A percentile compares a stretch with the other conserved stretches of the same genome.
These are phyloP conservation scores for Allomyces arbusculus DNA, from an alignment of 192 early-diverging fungal genomes.

Conservation along the genomic window DNA sequence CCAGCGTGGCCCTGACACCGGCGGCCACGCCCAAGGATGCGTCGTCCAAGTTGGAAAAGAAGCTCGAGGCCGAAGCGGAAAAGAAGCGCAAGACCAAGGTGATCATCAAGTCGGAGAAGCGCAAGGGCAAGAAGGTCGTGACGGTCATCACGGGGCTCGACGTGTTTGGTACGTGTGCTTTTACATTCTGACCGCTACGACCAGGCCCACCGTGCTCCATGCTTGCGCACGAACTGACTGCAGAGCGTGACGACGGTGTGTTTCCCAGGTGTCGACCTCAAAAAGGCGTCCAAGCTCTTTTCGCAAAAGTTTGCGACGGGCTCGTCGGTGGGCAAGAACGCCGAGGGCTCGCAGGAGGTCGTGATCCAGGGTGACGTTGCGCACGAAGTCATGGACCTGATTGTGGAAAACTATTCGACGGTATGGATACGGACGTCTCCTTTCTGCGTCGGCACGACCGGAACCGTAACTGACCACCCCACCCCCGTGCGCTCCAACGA, in stretches of 20 bases:
- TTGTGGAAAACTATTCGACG: constrained; percentile 49
- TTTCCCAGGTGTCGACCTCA: constrained; percentile 66
- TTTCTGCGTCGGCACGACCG: neutral
- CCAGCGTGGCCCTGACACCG: constrained; percentile 12
- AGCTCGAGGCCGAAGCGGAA: constrained; percentile 24
- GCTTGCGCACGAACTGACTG: neutral
- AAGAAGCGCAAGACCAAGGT: constrained; percentile 26
- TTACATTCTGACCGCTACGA: neutral
- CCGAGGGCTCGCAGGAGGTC: constrained; percentile 82
- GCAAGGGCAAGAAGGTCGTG: constrained; percentile 84
- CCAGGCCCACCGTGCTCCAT: neutral
- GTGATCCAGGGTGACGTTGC: constrained; percentile 90
- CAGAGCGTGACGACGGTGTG: neutral
- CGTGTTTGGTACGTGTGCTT: constrained; percentile 53
- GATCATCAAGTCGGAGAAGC: constrained; percentile 66
- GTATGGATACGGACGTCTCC: constrained; percentile 18
- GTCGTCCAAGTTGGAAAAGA: constrained; percentile 29
- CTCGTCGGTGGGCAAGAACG: constrained; percentile 79
- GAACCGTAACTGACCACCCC: too few species aligned
- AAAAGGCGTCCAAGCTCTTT: constrained; percentile 90
- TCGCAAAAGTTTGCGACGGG: constrained; percentile 90
- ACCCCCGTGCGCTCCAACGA: too few species aligned
- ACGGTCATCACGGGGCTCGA: constrained; percentile 69
- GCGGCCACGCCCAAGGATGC: constrained; percentile 7
- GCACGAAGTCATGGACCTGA: constrained; percentile 70